Conservation (phyloP, 1,284 basidiomycete species). For the Taiwanofungus camphoratus region DNA sequence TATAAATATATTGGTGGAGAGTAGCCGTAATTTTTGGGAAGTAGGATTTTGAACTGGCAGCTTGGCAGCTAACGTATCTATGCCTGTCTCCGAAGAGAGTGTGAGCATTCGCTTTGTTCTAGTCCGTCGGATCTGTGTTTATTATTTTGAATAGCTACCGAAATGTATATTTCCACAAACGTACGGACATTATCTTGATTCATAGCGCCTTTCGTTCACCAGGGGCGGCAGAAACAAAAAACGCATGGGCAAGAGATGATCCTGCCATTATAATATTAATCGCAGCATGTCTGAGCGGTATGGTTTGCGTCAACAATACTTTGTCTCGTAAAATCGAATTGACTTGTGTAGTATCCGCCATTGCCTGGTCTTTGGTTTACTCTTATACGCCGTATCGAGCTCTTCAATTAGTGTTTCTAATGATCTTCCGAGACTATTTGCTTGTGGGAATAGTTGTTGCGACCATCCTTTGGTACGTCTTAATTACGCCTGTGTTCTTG, state of each 20-base stretch:
- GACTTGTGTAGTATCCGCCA: slow-evolving; percentile 53
- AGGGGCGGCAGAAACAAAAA: slow-evolving; percentile 78
- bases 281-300: slow-evolving; percentile 69
- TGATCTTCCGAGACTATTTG: slow-evolving; percentile 87
- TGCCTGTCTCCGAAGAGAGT: slow-evolving; percentile 88
- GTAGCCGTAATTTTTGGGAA: slow-evolving; percentile 6
- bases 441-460: slow-evolving; percentile 70
- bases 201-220: not conserved
- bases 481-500: too few relatives aligned
- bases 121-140: slow-evolving; percentile 5
- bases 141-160: slow-evolving; percentile 52
- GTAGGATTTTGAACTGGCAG: slow-evolving; percentile 92
- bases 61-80: slow-evolving; percentile 90
- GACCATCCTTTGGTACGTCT: slow-evolving; percentile 69
- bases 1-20: not conserved
- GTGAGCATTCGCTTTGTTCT: slow-evolving; percentile 43
- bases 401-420: slow-evolving; percentile 63
- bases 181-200: slow-evolving; percentile 37
- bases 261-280: slow-evolving; percentile 89
- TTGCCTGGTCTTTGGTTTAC: slow-evolving; percentile 85
- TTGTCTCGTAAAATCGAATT: slow-evolving; percentile 3
- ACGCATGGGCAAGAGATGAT: slow-evolving; percentile 94
- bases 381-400: slow-evolving; percentile 52
- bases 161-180: slow-evolving; percentile 90
- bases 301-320: slow-evolving; percentile 19